Evolutionary conservation across 805 yeast species (phyloP), one percentile per base, ranked within the genome.

Genomic region (Kuraishia capsulata): DNA sequence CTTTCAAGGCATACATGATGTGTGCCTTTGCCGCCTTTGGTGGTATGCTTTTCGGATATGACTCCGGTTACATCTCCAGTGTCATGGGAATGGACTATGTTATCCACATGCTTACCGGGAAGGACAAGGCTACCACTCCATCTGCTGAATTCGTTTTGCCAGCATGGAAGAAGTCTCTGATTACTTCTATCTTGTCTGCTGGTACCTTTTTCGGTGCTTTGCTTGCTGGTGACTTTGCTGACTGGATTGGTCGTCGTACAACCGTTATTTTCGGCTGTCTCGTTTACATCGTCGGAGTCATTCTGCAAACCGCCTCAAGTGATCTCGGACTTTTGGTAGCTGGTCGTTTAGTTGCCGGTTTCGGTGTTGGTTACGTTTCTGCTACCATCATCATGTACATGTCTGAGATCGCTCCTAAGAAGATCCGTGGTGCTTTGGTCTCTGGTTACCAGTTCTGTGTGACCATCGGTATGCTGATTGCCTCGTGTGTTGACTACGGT

Each of bases 341-440:
- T n/a, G 90, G 90, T 34, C 67, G 92, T 52, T 71, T 73, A 21
- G 62, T 84, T 45, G 78, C 85, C 21, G 95, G 95, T 42, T 48
- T 81, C 9, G 84, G 85, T 42, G 86, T 85, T 43, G 95, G 95
- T 48, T 75, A 77, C 43, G 69, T 83, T 30, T 76, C 89, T 29
- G 86, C 88, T 33, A 67, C 81, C 41, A 83, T 81, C 25, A 89
- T 94, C 37, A 61, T 85, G 55, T 83, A 82, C 54, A 80, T 81
- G 65, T 81, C 89, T 24, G 86, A 83, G 57, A 78, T 84, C 29
- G 73, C 87, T 14, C 92, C 92, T 20, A 77, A 72, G 49, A 78
- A 82, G 69, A 73, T 83, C 37, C 69, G 94, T 62, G 94, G 94
- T 48, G 75, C 87, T 16, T 67, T 81, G 44, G 87, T 83, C 35